These are phyloP conservation scores for Alternaria gaisen DNA, from an alignment of 2,329 filamentous ascomycete species.

Conservation along the genomic window DNA sequence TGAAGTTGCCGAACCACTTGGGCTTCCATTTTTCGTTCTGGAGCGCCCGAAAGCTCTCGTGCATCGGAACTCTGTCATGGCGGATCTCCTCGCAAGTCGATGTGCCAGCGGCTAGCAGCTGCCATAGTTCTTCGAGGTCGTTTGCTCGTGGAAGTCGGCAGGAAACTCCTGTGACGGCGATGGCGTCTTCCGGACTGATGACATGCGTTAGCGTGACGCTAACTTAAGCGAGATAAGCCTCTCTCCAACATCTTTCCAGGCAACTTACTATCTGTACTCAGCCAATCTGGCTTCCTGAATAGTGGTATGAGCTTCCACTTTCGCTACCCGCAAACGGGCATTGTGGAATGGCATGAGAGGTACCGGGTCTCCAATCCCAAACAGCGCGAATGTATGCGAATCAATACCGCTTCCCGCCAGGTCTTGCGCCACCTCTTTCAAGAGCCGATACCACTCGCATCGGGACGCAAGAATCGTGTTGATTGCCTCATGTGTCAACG, in stretches of 20 bases:
- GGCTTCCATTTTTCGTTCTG: constrained; percentile 19
- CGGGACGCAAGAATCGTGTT: constrained; percentile 29
- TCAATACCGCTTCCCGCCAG: constrained; percentile 12
- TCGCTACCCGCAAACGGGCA: constrained; percentile 16
- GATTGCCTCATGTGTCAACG: constrained; percentile 22
- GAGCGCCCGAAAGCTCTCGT: constrained; percentile 15
- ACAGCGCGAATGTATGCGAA: constrained; percentile 26
- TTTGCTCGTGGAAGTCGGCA: constrained; percentile 21
- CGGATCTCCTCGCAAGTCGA: constrained; percentile 17
- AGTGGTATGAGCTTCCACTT: constrained; percentile 18
- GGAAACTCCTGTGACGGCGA: constrained; percentile 21
- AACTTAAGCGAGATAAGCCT: not conserved
- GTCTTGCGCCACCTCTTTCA: constrained; percentile 26
- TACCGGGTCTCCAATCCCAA: constrained; percentile 34
- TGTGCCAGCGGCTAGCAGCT: constrained; percentile 16
- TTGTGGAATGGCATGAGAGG: constrained; percentile 27
- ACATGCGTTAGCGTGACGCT: constrained; percentile 6
- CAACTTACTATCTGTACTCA: constrained; percentile 16
- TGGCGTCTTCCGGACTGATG: constrained; percentile 13
- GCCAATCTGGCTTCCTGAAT: constrained; percentile 11
- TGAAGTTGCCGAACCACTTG: constrained; percentile 30
- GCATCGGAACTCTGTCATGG: constrained; percentile 10
- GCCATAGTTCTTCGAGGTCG: constrained; percentile 25
- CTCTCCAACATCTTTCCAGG: not conserved
- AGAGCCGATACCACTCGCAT: constrained; percentile 32